phyloP scores from a whole-genome alignment of 345 rosid species.

The Moricandia moricandioides region DNA sequence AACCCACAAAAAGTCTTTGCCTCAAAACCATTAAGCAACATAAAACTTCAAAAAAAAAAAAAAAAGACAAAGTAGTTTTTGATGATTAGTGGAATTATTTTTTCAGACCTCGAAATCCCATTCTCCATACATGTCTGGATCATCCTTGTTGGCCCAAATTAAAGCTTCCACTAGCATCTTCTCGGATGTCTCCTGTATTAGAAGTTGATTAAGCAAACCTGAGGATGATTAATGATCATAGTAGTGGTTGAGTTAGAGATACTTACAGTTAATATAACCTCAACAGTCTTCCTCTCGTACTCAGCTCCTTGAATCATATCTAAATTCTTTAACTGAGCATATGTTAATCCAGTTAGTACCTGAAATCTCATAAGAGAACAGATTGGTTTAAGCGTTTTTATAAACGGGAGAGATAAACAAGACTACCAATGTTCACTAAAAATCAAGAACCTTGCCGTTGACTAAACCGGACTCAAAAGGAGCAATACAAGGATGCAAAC shows the following conservation, averaged over 20 bases:
- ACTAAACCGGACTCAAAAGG: slow-evolving; percentile 49
- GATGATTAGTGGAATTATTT: not conserved
- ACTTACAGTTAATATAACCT: slow-evolving; percentile 45
- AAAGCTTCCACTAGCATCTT: slow-evolving; percentile 53
- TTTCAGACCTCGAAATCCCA: not conserved
- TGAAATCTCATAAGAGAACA: slow-evolving; percentile 12
- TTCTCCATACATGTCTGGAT: slow-evolving; percentile 65
- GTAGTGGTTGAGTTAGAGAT: not conserved
- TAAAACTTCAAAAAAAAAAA: no score
- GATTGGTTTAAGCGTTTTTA: not conserved
- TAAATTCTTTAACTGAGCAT: slow-evolving; percentile 52
- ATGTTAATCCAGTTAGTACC: slow-evolving; percentile 72
- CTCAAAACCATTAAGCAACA: not conserved
- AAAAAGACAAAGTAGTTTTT: not conserved
- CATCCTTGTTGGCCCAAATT: slow-evolving; percentile 58
- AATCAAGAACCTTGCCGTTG: slow-evolving; percentile 41
- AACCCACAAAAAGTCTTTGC: not conserved
- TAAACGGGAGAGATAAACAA: not conserved
- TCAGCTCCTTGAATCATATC: slow-evolving; percentile 76
- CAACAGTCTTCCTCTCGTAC: slow-evolving; percentile 58
- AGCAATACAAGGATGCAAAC: slow-evolving; percentile 81
- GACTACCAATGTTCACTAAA: not conserved
- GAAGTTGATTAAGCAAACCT: not conserved
- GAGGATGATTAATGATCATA: not conserved
- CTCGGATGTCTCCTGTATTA: slow-evolving; percentile 48